Percentiles rank a stretch among this genome's conserved stretches.
Evolutionary conservation across 2,329 filamentous ascomycete species (phyloP).

Genomic region (Rutstroemia sydowiana): DNA sequence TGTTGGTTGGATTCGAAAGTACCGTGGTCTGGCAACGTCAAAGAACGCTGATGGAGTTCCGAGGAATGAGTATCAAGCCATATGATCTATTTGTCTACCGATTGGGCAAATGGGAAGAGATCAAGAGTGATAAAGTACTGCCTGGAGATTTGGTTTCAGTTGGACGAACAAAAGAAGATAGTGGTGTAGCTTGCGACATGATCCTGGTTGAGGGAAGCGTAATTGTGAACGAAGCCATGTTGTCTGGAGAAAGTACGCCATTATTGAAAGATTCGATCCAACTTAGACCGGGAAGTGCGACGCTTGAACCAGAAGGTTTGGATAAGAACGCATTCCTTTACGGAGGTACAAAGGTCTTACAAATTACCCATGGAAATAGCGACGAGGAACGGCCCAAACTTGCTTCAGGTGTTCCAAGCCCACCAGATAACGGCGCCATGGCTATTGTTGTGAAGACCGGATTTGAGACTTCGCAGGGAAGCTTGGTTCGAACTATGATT

Average conservation of each 20-base stretch:
- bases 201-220: constrained; percentile 87
- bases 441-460: constrained; percentile 95
- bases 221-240: constrained; percentile 99
- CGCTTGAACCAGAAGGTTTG: constrained; percentile 78
- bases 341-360: constrained; percentile 94
- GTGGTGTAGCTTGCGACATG: constrained; percentile 96
- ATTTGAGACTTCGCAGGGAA: constrained; percentile 97
- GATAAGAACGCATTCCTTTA: constrained; percentile 97
- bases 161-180: constrained; percentile 89
- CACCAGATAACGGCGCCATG: constrained; percentile 89
- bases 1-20: constrained; percentile 96
- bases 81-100: constrained; percentile 92
- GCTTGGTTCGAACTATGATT: constrained; percentile 97
- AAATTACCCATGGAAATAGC: constrained; percentile 80
- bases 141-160: constrained; percentile 92
- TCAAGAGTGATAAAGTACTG: constrained; percentile 83
- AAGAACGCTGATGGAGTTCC: constrained; percentile 90
- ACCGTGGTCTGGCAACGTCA: constrained; percentile 99
- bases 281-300: constrained; percentile 73
- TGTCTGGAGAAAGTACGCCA: constrained; percentile 95
- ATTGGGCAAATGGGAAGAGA: constrained; percentile 78
- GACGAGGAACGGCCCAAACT: constrained; percentile 67
- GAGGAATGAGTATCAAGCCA: constrained; percentile 98
- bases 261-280: constrained; percentile 94
- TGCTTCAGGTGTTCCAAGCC: constrained; percentile 68